Evolutionary conservation across 2,329 filamentous ascomycete species (phyloP), one percentile per base, ranked within the genome.

Genomic region (Pseudopyricularia javanii): DNA sequence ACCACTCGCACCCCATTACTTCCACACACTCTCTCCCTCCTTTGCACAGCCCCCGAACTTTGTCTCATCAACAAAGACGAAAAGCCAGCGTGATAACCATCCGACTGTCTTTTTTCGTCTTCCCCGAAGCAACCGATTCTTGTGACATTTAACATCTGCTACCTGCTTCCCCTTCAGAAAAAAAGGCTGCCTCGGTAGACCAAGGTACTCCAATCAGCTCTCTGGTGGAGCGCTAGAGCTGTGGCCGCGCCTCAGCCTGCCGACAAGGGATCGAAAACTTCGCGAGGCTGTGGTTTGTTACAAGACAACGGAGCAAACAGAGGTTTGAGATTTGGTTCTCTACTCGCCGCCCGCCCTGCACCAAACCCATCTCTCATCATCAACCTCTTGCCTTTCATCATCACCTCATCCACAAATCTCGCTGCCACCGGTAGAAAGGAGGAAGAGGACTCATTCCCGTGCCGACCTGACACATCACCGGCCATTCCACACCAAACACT

Each of bases 321-420:
- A 59, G 57, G 57, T 59, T 59, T 59, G 57, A 58, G 56, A 56
- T 55, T 49, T 56, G 56, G 54, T 56, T 56, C 54, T 57, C 54
- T 57, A 55, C 54, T 53, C 48, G 56, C 53, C 47, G 45, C 49
- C 49, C 24, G 48, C 55, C 54, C 54, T 51, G 20, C 49, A 51
- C 51, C 45, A 43, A 35, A 50, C 28, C 49, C 20, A 32, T 47
- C 43, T 26, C 43, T 54, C 49, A 34, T 34, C 48, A 34, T 33
- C 34, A 15, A 48, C 26, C 51, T 51, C 34, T 45, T 53, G 49
- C 54, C 49, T 50, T 54, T 26, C 52, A 51, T 37, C 53, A 20
- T 49, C 43, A 32, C 22, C 32, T 50, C 45, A 26, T 48, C 17
- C 17, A 43, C 8, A 17, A 48, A 28, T 14, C 47, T 48, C 24